A percentile compares a stretch with the other conserved stretches of the same genome.
Conservation (phyloP, 2,329 filamentous ascomycete genomes). For the Exserohilum rostratum region DNA sequence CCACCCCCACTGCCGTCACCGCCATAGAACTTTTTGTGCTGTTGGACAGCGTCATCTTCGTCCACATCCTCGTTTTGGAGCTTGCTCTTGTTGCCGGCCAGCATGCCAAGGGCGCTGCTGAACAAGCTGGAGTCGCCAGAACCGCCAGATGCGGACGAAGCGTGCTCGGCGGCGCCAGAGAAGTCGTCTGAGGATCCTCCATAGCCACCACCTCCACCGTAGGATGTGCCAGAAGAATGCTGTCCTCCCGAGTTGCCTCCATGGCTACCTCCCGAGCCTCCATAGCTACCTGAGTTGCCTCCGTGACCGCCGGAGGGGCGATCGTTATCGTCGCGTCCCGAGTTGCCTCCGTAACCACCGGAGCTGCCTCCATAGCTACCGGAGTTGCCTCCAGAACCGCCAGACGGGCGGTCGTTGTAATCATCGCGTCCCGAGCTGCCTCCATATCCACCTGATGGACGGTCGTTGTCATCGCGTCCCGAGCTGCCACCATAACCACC, state of each 20-base stretch:
- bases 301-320: slow-evolving; percentile 28
- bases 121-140: slow-evolving; percentile 61
- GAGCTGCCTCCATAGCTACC: slow-evolving; percentile 22
- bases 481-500: slow-evolving; percentile 20
- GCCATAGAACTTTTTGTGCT: slow-evolving; percentile 78
- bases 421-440: slow-evolving; percentile 2
- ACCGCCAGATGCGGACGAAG: slow-evolving; percentile 59
- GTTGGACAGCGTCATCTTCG: slow-evolving; percentile 70
- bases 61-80: slow-evolving; percentile 62
- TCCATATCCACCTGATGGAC: slow-evolving; percentile 30
- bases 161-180: slow-evolving; percentile 61
- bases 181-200: slow-evolving; percentile 57
- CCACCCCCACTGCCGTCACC: slow-evolving; percentile 51
- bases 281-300: slow-evolving; percentile 20
- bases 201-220: slow-evolving; percentile 48
- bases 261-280: slow-evolving; percentile 21
- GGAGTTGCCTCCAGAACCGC: slow-evolving; percentile 19
- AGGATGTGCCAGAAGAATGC: slow-evolving; percentile 51
- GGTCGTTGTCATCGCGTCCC: slow-evolving; percentile 27
- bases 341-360: slow-evolving; percentile 20
- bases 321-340: slow-evolving; percentile 21
- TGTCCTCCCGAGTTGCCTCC: slow-evolving; percentile 28
- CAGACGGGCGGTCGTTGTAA: slow-evolving; percentile 31
- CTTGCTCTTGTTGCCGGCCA: slow-evolving; percentile 60
- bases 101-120: slow-evolving; percentile 60